Evolutionary conservation across 768 basidiomycete genomes (phyloP).

Genomic region (Nidularia pulvinata): DNA sequence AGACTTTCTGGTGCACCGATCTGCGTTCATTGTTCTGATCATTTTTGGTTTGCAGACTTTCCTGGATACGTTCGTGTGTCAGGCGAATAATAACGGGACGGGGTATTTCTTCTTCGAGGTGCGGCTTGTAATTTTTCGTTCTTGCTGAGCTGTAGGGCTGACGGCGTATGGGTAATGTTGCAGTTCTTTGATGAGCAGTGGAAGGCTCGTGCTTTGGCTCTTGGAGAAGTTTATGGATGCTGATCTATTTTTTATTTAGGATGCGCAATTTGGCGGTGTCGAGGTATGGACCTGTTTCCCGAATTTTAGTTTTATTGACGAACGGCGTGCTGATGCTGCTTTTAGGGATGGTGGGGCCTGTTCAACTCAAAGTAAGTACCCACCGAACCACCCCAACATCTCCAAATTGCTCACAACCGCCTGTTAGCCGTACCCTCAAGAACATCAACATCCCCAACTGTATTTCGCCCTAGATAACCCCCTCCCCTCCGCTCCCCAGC

Average conservation of each 20-base stretch:
- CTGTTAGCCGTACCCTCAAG: constrained; percentile 67
- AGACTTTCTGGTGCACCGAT: not conserved
- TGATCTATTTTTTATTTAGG: constrained; percentile 26
- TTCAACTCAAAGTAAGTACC: constrained; percentile 38
- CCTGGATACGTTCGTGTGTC: constrained; percentile 86
- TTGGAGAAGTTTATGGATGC: not conserved
- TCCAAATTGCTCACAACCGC: not conserved
- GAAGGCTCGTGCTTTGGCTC: constrained; percentile 51
- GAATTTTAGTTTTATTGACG: constrained; percentile 4
- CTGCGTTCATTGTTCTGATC: no score
- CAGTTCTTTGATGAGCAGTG: constrained; percentile 80
- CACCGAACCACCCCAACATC: not conserved
- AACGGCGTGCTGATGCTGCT: constrained; percentile 1
- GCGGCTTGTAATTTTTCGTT: constrained; percentile 11
- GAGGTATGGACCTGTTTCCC: constrained; percentile 16
- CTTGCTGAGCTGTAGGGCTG: not conserved
- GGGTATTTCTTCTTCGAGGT: constrained; percentile 90
- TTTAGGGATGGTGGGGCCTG: constrained; percentile 46
- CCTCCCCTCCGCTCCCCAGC: no score
- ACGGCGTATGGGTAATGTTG: constrained; percentile 8
- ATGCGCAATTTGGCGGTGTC: constrained; percentile 74
- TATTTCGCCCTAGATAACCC: constrained; percentile 22
- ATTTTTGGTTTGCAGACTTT: constrained; percentile 49
- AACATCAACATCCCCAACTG: constrained; percentile 68
- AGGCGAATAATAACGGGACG: constrained; percentile 79